These are phyloP conservation scores for Vigna trinervia DNA, from an alignment of 306 rosid genomes.

Conservation along the genomic window DNA sequence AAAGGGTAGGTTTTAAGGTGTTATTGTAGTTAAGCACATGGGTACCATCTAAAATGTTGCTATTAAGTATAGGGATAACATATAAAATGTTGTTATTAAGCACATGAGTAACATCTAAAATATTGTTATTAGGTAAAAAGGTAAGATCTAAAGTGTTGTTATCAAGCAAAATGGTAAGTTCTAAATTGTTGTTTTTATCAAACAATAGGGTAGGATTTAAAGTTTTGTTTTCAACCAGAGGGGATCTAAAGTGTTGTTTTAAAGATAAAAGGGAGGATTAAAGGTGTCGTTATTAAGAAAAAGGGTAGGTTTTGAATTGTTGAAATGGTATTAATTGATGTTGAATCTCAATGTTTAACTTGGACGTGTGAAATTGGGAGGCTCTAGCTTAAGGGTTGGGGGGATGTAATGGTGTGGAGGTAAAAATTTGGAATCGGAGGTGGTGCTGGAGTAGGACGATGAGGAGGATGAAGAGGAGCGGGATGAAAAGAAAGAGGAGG, in stretches of 20 bases:
- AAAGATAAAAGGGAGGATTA: too few species aligned
- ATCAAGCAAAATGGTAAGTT: slow-evolving; percentile 45
- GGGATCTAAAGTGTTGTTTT: too few species aligned
- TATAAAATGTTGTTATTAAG: not conserved
- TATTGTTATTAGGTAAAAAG: slow-evolving; percentile 43
- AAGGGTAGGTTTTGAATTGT: slow-evolving; percentile 53
- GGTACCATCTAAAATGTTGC: slow-evolving; percentile 7
- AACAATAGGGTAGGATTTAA: too few species aligned
- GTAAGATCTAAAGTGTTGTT: slow-evolving; percentile 9
- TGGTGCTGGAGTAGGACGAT: not conserved
- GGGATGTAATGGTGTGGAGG: slow-evolving; percentile 43
- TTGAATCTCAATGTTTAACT: slow-evolving; percentile 67
- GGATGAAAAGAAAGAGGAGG: slow-evolving; percentile 38
- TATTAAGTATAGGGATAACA: too few species aligned
- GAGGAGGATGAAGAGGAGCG: slow-evolving; percentile 38
- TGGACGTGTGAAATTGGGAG: slow-evolving; percentile 61
- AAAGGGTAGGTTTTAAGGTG: slow-evolving; percentile 31
- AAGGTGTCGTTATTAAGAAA: not conserved
- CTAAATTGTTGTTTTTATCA: too few species aligned
- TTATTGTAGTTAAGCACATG: slow-evolving; percentile 44
- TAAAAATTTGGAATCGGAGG: slow-evolving; percentile 39
- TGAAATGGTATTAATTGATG: slow-evolving; percentile 65
- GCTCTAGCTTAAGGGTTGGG: slow-evolving; percentile 47
- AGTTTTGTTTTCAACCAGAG: not conserved
- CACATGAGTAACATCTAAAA: too few species aligned